Percentiles rank a stretch among this genome's conserved stretches.
phyloP scores from a whole-genome alignment of 2,329 filamentous ascomycete genomes.

The Dactylella cylindrospora region DNA sequence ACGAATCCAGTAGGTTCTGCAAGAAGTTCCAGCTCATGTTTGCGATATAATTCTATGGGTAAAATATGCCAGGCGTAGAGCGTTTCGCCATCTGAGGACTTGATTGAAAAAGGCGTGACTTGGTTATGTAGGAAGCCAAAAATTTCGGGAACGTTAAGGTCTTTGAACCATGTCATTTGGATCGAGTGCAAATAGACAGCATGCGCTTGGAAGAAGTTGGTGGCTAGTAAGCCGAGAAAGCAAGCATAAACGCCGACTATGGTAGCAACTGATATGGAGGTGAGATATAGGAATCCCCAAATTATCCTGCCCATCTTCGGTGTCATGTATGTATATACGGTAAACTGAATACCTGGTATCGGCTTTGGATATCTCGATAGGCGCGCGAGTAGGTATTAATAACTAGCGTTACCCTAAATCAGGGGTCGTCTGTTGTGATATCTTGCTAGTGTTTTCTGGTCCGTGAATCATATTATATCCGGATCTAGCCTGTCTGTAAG shows the following conservation, averaged over 20 bases:
- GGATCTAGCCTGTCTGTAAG: no score
- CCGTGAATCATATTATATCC: no score
- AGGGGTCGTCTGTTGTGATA: no score
- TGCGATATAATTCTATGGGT: slow-evolving; percentile 55
- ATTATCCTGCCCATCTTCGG: slow-evolving; percentile 9
- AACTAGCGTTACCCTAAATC: no score
- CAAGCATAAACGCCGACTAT: slow-evolving; percentile 53
- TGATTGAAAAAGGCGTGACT: slow-evolving; percentile 57
- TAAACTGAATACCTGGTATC: no score
- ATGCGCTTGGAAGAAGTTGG: slow-evolving; percentile 58
- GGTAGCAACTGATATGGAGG: slow-evolving; percentile 47
- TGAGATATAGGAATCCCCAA: slow-evolving; percentile 10
- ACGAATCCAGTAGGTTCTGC: slow-evolving; percentile 52
- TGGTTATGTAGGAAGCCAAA: slow-evolving; percentile 58
- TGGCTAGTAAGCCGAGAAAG: slow-evolving; percentile 56
- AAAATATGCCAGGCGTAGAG: slow-evolving; percentile 59
- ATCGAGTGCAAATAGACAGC: slow-evolving; percentile 61
- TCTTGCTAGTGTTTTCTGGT: no score
- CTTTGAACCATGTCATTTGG: slow-evolving; percentile 60
- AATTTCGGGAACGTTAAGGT: slow-evolving; percentile 56
- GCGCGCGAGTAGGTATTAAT: no score
- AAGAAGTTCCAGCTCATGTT: slow-evolving; percentile 53
- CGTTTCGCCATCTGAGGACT: slow-evolving; percentile 53
- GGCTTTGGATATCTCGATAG: no score
- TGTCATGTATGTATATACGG: no score